These are phyloP conservation scores for Nyssa sinensis DNA, from an alignment of 148 eudicot genomes.

Conservation along the genomic window DNA sequence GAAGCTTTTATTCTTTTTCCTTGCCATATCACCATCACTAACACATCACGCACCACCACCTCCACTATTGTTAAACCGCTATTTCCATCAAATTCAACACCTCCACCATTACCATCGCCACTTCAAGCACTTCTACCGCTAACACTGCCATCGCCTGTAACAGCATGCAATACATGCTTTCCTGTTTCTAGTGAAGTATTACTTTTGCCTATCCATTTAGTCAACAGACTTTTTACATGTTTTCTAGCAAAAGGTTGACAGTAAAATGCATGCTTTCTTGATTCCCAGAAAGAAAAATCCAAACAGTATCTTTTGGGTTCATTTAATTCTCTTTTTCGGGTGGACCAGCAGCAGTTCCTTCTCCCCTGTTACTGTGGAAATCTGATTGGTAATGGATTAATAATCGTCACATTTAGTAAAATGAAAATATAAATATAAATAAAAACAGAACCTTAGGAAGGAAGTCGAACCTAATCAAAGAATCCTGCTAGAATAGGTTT, in stretches of 20 bases:
- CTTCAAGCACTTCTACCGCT: background rate
- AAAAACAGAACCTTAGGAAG: background rate
- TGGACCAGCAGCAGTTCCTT: background rate
- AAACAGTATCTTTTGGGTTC: background rate
- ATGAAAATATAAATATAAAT: too few species aligned
- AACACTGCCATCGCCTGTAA: background rate
- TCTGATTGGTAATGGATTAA: conserved; percentile 1
- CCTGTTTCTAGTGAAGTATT: background rate
- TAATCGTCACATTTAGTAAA: background rate
- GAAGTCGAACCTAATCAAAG: background rate
- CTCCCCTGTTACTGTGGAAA: background rate
- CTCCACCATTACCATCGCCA: background rate
- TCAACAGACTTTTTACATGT: background rate
- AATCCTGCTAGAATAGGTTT: background rate
- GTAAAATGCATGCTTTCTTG: background rate
- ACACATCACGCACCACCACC: background rate
- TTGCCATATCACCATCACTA: background rate
- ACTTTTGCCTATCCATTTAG: background rate
- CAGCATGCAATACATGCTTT: background rate
- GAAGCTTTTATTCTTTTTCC: background rate
- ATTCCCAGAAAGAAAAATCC: background rate
- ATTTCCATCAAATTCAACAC: background rate
- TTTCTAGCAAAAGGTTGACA: background rate
- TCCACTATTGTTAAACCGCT: background rate
- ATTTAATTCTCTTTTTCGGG: background rate